These are phyloP conservation scores for Hypoxylon crocopeplum DNA, from an alignment of 495 filamentous ascomycete genomes.

Conservation along the genomic window DNA sequence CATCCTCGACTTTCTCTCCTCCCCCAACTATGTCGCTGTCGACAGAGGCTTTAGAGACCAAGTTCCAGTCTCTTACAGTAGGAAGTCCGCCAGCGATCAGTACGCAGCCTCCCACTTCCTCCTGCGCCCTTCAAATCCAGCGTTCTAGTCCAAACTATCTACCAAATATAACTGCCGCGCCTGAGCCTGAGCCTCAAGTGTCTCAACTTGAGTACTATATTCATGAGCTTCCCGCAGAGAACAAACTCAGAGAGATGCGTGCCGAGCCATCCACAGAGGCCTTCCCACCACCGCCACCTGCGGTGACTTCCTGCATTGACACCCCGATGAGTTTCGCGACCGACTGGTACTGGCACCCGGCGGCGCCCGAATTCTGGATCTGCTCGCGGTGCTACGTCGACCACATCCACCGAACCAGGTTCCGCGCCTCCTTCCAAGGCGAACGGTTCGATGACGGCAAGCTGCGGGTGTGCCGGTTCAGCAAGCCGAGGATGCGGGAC, in stretches of 20 bases:
- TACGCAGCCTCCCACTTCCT: background rate
- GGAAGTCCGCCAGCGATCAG: background rate
- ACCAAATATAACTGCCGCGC: background rate
- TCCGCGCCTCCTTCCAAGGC: constrained; percentile 5
- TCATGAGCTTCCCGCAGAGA: background rate
- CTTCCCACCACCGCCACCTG: background rate
- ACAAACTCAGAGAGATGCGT: background rate
- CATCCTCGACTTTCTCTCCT: background rate
- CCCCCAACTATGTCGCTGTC: background rate
- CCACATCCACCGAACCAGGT: constrained; percentile 24
- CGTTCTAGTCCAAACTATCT: background rate
- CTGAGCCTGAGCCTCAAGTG: background rate
- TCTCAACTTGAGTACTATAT: background rate
- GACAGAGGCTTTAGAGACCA: background rate
- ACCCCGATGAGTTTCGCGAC: constrained; percentile 20
- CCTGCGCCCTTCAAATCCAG: background rate
- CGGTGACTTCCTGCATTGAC: constrained; percentile 30
- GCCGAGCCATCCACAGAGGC: background rate
- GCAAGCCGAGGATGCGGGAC: constrained; percentile 27
- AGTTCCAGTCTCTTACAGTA: constrained; percentile 7
- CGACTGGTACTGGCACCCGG: constrained; percentile 38
- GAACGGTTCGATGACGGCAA: constrained; percentile 5
- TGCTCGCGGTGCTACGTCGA: constrained; percentile 41
- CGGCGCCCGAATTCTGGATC: constrained; percentile 26
- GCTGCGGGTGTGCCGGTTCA: constrained; percentile 26